Evolutionary conservation across 139 green algal genomes (phyloP), one percentile per base, ranked within the genome.

Genomic region (Volvox africanus): DNA sequence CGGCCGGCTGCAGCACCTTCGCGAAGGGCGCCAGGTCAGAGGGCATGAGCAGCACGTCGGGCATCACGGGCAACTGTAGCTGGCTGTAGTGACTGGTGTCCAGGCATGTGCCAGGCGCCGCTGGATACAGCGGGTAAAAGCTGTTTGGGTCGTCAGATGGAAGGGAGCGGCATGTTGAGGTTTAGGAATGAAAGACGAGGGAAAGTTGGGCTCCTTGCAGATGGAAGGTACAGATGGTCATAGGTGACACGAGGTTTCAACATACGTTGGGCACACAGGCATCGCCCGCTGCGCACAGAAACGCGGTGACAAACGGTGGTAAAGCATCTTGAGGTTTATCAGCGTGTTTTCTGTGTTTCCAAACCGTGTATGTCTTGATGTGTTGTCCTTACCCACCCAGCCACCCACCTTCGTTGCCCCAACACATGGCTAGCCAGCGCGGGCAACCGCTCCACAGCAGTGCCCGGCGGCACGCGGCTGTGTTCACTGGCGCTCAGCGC

Each of bases 11-110:
- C 24, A 96, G 86, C n/a, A 96, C 55, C 93, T 99, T 99, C 26
- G 96, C 98, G 91, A 99, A 99, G 21, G 97, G 92, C 0, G 94
- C 94, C 73, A 99, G 94, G 94, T 99, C 97, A 28, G 97, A 99
- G 1, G 98, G 97, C 81, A 99, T 88, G 18, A 99, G 37, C 79
- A 99, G 93, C n/a, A 99, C 77, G 94, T 99, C 93, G 11, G 97
- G 98, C 0, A 50, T 37, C 75, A 87, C 77, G 0, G 95, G 92
- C 55, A 99, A 89, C 65, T 92, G 87, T 71, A 99, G 93, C 33
- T 82, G 89, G 1, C 84, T 50, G 35, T 92, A 93, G n/a, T 94
- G 86, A 26, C 92, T 92, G 30, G 94, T 92, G 95, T 99, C 98
- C 37, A 99, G 91, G 81, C 93, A 95, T 12, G 94, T 82, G 44